Evolutionary conservation across 176 grass and related monocot genomes (phyloP).

Genomic region (Carex kokanica): DNA sequence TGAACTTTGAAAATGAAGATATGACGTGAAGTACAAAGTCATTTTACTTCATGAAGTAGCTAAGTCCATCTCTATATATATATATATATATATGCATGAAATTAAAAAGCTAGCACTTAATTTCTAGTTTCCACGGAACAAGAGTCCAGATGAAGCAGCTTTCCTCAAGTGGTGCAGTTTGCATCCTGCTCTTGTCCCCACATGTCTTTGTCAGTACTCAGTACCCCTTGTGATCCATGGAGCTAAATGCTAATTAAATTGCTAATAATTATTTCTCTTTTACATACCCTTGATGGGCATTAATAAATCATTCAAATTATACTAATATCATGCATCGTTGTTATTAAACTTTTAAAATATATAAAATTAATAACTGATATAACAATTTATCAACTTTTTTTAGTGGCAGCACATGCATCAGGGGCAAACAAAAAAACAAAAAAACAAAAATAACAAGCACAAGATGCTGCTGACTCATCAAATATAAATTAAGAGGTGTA

Average conservation of each 20-base stretch:
- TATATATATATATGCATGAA: background rate
- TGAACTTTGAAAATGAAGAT: too few species aligned
- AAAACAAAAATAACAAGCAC: background rate
- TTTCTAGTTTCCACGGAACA: background rate
- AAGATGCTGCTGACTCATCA: background rate
- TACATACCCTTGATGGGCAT: background rate
- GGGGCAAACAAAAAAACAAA: background rate
- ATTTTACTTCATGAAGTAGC: too few species aligned
- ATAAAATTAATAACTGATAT: background rate
- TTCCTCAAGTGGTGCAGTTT: background rate
- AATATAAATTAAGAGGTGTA: background rate
- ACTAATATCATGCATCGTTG: background rate
- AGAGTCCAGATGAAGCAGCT: background rate
- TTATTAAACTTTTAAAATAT: background rate
- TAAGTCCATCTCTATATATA: too few species aligned
- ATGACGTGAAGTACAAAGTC: too few species aligned
- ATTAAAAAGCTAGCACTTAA: background rate
- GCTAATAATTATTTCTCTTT: background rate
- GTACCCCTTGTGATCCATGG: background rate
- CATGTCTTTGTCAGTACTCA: slow-evolving; percentile 7
- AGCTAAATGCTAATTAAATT: background rate
- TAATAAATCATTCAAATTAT: background rate
- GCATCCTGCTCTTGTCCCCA: background rate
- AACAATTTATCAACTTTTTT: background rate
- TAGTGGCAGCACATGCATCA: background rate